These are phyloP conservation scores for Diutina sp. DNA, from an alignment of 1,139 yeast genomes.

Conservation along the genomic window DNA sequence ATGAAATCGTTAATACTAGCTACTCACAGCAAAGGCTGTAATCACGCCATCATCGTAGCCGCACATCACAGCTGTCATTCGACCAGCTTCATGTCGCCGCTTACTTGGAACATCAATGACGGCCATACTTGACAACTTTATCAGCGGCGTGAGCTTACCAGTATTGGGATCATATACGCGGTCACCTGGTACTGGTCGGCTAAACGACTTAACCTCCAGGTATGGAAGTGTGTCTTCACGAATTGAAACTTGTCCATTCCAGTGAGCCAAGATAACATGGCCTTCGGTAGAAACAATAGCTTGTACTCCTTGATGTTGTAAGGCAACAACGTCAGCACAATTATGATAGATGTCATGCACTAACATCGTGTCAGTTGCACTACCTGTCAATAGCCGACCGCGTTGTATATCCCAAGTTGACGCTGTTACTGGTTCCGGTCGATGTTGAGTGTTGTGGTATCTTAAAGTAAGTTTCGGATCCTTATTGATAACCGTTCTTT, in stretches of 20 bases:
- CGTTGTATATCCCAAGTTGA: neutral
- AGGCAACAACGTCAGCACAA: neutral
- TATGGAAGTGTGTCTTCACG: neutral
- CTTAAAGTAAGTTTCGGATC: neutral
- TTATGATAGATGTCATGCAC: neutral
- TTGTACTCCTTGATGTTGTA: neutral
- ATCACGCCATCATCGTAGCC: neutral
- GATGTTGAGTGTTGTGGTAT: neutral
- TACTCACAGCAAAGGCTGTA: neutral
- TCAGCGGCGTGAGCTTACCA: neutral
- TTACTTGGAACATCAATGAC: neutral
- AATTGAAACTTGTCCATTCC: neutral
- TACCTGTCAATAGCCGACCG: neutral
- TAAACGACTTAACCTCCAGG: neutral
- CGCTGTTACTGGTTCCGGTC: neutral
- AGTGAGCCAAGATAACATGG: neutral
- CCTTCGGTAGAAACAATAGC: neutral
- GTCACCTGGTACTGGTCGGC: neutral
- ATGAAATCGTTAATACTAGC: neutral
- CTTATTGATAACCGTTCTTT: neutral
- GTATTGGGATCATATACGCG: neutral
- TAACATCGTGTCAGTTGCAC: neutral
- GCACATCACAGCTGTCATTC: neutral
- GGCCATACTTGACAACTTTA: neutral
- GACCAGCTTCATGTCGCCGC: neutral